Percentiles rank a stretch among this genome's conserved stretches.
Conservation (phyloP, 768 basidiomycete species). For the Leccinum aurantiacum region DNA sequence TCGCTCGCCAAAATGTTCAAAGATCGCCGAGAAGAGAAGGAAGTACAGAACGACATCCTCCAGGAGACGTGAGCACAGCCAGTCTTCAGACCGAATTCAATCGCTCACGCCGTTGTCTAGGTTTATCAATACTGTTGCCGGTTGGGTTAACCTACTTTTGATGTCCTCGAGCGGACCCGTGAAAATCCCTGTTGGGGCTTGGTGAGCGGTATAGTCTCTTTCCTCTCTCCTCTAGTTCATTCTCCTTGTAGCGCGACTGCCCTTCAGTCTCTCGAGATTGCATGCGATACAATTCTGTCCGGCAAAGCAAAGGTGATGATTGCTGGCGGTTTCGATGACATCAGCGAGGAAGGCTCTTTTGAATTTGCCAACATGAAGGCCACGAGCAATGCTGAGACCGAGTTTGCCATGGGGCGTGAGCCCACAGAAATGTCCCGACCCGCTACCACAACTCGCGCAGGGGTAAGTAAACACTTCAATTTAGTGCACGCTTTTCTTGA, state of each 20-base stretch:
- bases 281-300: constrained; percentile 90
- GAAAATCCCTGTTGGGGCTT: constrained; percentile 99
- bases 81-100: neutral
- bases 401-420: constrained; percentile 98
- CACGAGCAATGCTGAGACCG: constrained; percentile 94
- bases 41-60: constrained; percentile 96
- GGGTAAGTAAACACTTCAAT: constrained; percentile 50
- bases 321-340: constrained; percentile 97
- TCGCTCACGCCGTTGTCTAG: constrained; percentile 38
- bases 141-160: constrained; percentile 94
- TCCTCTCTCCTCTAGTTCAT: constrained; percentile 4
- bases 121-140: constrained; percentile 99
- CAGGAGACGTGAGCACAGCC: constrained; percentile 84
- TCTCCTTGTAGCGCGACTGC: constrained; percentile 75
- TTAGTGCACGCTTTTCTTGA: neutral
- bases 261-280: constrained; percentile 96
- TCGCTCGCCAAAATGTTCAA: constrained; percentile 97
- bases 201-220: constrained; percentile 48
- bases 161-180: constrained; percentile 97
- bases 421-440: constrained; percentile 99
- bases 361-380: constrained; percentile 99
- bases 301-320: constrained; percentile 99
- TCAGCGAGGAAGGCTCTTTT: constrained; percentile 97
- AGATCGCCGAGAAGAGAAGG: constrained; percentile 96
- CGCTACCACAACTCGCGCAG: constrained; percentile 92